Evolutionary conservation across 2,329 filamentous ascomycete species (phyloP).

Genomic region (Cladosporium sp.): DNA sequence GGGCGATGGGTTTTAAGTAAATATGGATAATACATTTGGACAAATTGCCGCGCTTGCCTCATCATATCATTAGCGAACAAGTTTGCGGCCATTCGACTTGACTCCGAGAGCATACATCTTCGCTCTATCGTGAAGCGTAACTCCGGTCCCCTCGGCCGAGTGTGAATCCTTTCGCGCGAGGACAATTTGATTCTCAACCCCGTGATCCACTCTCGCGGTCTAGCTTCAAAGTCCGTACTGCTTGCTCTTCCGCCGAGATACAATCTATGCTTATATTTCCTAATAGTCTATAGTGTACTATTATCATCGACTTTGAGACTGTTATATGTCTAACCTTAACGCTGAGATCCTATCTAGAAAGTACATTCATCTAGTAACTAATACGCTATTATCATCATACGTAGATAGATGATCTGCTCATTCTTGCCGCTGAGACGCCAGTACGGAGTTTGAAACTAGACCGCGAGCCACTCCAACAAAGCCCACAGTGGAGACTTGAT

Average conservation of each 20-base stretch:
- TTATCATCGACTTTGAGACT: no score
- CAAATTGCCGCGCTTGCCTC: background rate
- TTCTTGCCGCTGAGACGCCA: no score
- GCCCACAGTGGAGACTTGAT: background rate
- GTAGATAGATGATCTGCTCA: no score
- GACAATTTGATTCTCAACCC: background rate
- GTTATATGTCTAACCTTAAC: no score
- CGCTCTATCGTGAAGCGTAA: background rate
- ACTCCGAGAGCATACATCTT: background rate
- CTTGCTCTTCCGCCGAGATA: no score
- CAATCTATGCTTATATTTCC: no score
- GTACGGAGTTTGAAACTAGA: no score
- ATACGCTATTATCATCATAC: no score
- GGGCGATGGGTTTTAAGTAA: conserved; percentile 50
- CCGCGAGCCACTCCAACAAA: background rate
- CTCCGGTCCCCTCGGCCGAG: background rate
- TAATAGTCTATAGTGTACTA: no score
- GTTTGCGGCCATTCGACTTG: background rate
- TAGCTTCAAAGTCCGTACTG: no score
- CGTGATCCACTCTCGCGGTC: background rate
- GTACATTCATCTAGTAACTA: no score
- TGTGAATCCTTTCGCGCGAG: background rate
- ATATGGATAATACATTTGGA: background rate
- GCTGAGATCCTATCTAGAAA: no score
- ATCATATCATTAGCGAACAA: background rate